phyloP scores from a whole-genome alignment of 2,329 filamentous ascomycete genomes.

The Rhytidhysteron rufulum region DNA sequence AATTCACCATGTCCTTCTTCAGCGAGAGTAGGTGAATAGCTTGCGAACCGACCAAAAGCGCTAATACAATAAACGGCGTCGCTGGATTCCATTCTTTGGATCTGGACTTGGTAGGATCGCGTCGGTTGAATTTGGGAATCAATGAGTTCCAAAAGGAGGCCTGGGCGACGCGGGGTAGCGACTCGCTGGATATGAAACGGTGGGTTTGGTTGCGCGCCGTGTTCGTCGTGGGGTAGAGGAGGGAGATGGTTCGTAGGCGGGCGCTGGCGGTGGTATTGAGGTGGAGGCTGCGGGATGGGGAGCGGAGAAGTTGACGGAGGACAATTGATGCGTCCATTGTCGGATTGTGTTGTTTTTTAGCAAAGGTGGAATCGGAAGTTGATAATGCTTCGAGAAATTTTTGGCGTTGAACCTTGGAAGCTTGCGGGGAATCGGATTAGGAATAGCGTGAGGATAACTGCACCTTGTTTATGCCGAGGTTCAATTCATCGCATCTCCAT shows the following conservation, averaged over 20 bases:
- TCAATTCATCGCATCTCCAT: too few relatives aligned
- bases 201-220: constrained; percentile 9
- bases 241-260: constrained; percentile 18
- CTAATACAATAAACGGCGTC: constrained; percentile 62
- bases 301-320: constrained; percentile 25
- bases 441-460: not conserved
- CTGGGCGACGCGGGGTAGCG: constrained; percentile 32
- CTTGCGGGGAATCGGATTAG: not conserved
- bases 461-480: not conserved
- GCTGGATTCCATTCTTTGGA: constrained; percentile 51
- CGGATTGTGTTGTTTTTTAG: not conserved
- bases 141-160: constrained; percentile 36
- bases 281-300: constrained; percentile 17
- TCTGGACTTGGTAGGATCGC: constrained; percentile 5
- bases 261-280: constrained; percentile 14
- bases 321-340: constrained; percentile 22
- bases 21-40: constrained; percentile 87
- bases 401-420: not conserved
- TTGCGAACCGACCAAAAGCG: constrained; percentile 86
- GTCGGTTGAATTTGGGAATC: constrained; percentile 29
- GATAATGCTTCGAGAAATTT: not conserved
- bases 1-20: constrained; percentile 69
- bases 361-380: not conserved
- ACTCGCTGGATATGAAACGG: constrained; percentile 5
- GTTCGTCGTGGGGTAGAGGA: constrained; percentile 9